A percentile compares a stretch with the other conserved stretches of the same genome.
These are phyloP conservation scores for Rhizophora mangle DNA, from an alignment of 345 rosid genomes.

Conservation along the genomic window DNA sequence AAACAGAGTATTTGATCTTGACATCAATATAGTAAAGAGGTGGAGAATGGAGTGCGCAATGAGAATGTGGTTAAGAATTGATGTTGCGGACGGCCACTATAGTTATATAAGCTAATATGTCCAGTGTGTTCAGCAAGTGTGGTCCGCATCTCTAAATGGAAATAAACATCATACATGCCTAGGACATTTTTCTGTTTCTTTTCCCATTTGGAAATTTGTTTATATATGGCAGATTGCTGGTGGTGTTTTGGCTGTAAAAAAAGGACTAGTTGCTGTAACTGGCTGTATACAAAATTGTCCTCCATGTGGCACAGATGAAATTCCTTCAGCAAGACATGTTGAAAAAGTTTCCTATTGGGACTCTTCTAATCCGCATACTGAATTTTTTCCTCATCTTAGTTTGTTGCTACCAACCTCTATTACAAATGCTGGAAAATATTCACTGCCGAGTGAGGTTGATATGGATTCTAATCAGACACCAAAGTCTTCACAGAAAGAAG, in stretches of 20 bases:
- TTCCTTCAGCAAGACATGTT: constrained; percentile 19
- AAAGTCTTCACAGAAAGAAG: constrained; percentile 23
- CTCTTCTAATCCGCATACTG: constrained; percentile 40
- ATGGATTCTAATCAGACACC: constrained; percentile 15
- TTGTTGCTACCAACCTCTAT: constrained; percentile 28
- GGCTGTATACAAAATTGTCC: constrained; percentile 39
- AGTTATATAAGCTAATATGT: too few relatives aligned
- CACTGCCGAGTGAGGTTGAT: constrained; percentile 24
- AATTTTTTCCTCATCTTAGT: constrained; percentile 50
- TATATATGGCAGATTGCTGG: constrained; percentile 49
- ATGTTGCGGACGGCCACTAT: too few relatives aligned
- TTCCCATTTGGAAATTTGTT: constrained; percentile 4
- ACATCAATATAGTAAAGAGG: too few relatives aligned
- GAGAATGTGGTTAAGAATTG: too few relatives aligned
- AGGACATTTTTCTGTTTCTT: background rate
- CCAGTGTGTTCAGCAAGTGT: too few relatives aligned
- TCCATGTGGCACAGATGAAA: constrained; percentile 22
- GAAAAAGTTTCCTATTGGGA: constrained; percentile 24
- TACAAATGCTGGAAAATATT: constrained; percentile 9
- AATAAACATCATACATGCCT: too few relatives aligned
- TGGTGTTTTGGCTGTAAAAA: constrained; percentile 51
- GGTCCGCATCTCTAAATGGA: too few relatives aligned
- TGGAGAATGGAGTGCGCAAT: too few relatives aligned
- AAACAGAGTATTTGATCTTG: too few relatives aligned
- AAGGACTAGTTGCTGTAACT: constrained; percentile 56